Conservation (phyloP, 1,139 yeast genomes). For the Arxiozyma heterogenica region DNA sequence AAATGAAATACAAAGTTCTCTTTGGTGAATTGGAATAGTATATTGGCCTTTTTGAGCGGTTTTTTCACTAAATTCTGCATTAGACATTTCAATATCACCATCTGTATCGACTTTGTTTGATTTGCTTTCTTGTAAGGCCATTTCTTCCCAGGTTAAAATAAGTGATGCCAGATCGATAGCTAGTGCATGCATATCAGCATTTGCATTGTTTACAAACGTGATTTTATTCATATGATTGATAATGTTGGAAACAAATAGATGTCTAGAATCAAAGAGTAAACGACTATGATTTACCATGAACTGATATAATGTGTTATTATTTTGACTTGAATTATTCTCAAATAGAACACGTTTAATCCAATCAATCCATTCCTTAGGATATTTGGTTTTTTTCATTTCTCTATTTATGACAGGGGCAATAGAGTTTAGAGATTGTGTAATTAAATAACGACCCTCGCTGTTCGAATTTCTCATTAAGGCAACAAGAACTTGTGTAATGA, state of each 20-base stretch:
- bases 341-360: conserved; percentile 91
- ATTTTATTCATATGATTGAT: conserved; percentile 93
- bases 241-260: conserved; percentile 79
- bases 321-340: conserved; percentile 82
- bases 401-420: conserved; percentile 82
- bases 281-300: conserved; percentile 83
- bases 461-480: conserved; percentile 82
- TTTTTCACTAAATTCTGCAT: conserved; percentile 7
- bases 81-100: conserved; percentile 23
- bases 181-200: conserved; percentile 69
- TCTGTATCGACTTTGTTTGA: conserved; percentile 20
- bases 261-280: conserved; percentile 76
- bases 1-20: conserved; percentile 89
- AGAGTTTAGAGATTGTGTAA: conserved; percentile 77
- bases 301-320: conserved; percentile 56
- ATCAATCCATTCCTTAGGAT: conserved; percentile 76
- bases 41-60: conserved; percentile 27
- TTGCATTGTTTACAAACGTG: conserved; percentile 71
- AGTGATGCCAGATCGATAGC: conserved; percentile 88
- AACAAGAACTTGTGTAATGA: conserved; percentile 87
- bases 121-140: conserved; percentile 29
- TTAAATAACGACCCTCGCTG: conserved; percentile 74
- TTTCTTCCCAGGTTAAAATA: conserved; percentile 76
- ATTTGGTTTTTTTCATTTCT: conserved; percentile 49
- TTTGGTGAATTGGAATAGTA: conserved; percentile 64